A percentile compares a stretch with the other conserved stretches of the same genome.
These are phyloP conservation scores for Teratosphaeria zuluensis DNA, from an alignment of 2,329 filamentous ascomycete genomes.

Conservation along the genomic window DNA sequence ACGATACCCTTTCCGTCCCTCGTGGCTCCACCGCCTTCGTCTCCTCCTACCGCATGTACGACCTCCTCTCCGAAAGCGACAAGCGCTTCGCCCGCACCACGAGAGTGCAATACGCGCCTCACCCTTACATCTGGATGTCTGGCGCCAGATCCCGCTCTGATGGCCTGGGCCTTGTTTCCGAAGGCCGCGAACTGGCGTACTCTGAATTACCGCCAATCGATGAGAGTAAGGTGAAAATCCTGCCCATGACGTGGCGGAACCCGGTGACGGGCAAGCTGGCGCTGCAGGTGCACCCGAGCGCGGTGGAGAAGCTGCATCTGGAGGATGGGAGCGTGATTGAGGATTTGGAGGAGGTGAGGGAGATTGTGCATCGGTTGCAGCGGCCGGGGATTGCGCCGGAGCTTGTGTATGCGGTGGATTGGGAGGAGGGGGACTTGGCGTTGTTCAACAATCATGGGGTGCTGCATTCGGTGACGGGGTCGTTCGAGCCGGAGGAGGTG, in stretches of 20 bases:
- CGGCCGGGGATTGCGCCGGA: constrained; percentile 60
- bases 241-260: constrained; percentile 72
- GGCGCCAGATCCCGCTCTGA: constrained; percentile 55
- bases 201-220: constrained; percentile 57
- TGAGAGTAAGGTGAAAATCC: constrained; percentile 55
- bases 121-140: constrained; percentile 78
- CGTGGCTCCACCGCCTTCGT: constrained; percentile 70
- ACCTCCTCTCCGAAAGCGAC: constrained; percentile 54
- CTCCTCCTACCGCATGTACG: constrained; percentile 61
- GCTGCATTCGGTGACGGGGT: constrained; percentile 65
- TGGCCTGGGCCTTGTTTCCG: constrained; percentile 62
- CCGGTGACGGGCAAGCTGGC: constrained; percentile 57
- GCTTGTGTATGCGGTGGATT: constrained; percentile 64
- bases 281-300: constrained; percentile 64
- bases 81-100: constrained; percentile 58
- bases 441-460: constrained; percentile 71
- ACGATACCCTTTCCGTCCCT: constrained; percentile 56
- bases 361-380: constrained; percentile 62
- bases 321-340: constrained; percentile 59
- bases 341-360: constrained; percentile 55
- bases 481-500: constrained; percentile 64
- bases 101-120: constrained; percentile 64
- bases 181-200: constrained; percentile 51
- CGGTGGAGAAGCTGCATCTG: constrained; percentile 59
- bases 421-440: constrained; percentile 66